A percentile compares a stretch with the other conserved stretches of the same genome.
Conservation (phyloP, 2,329 filamentous ascomycete species). For the Epichloe brachyelytri region DNA sequence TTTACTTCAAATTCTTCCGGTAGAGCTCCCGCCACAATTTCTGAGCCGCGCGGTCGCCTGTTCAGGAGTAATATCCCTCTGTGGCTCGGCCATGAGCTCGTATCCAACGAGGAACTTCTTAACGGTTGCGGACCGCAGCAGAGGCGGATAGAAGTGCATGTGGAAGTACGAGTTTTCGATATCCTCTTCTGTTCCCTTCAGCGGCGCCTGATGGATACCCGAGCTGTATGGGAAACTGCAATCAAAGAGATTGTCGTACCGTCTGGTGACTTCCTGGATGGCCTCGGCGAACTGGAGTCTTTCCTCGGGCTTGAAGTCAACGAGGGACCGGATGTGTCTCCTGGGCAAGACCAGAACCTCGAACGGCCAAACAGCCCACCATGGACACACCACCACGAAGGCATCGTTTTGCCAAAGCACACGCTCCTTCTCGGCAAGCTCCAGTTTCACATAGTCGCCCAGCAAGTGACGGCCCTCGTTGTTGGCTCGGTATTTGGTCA, state of each 20-base stretch:
- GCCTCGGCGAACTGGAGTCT: slow-evolving; percentile 64
- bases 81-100: slow-evolving; percentile 94
- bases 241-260: slow-evolving; percentile 96
- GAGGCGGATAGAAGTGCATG: slow-evolving; percentile 93
- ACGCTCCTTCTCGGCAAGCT: slow-evolving; percentile 69
- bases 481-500: slow-evolving; percentile 64
- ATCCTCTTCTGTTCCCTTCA: slow-evolving; percentile 70
- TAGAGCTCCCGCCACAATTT: slow-evolving; percentile 74
- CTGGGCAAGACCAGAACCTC: slow-evolving; percentile 85
- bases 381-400: slow-evolving; percentile 84
- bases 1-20: slow-evolving; percentile 39
- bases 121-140: slow-evolving; percentile 84
- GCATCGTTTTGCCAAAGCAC: slow-evolving; percentile 76
- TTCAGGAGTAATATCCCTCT: slow-evolving; percentile 94
- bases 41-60: slow-evolving; percentile 74
- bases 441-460: slow-evolving; percentile 74
- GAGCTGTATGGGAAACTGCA: slow-evolving; percentile 96
- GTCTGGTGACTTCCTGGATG: slow-evolving; percentile 74
- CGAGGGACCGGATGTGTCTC: slow-evolving; percentile 68
- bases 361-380: slow-evolving; percentile 98
- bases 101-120: slow-evolving; percentile 95
- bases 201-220: slow-evolving; percentile 87
- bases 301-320: slow-evolving; percentile 66
- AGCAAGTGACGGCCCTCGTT: slow-evolving; percentile 66
- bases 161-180: slow-evolving; percentile 83